phyloP scores from a whole-genome alignment of 192 early-diverging fungal genomes.

The Dissophora ornata region DNA sequence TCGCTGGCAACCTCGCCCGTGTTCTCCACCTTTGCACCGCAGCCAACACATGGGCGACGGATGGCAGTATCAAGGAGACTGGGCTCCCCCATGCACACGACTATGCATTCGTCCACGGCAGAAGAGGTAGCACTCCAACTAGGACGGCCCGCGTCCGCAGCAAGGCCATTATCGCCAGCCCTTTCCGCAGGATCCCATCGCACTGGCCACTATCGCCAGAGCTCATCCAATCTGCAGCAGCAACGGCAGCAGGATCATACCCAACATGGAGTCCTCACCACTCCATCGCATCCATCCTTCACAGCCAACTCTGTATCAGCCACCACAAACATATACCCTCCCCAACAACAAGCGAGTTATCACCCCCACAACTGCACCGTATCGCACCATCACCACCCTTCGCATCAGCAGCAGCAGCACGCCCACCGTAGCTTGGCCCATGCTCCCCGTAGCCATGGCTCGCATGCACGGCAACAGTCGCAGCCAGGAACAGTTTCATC shows the following conservation, averaged over 20 bases:
- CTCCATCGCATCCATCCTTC: not conserved
- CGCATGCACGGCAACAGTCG: constrained; percentile 32
- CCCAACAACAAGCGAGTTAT: constrained; percentile 15
- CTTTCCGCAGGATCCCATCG: not conserved
- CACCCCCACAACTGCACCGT: constrained; percentile 40
- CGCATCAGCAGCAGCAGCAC: constrained; percentile 2
- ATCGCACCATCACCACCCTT: constrained; percentile 22
- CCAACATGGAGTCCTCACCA: constrained; percentile 14
- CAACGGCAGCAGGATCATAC: constrained; percentile 17
- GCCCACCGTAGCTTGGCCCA: not conserved
- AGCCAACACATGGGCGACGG: constrained; percentile 26
- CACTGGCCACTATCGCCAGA: constrained; percentile 26
- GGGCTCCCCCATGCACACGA: constrained; percentile 16
- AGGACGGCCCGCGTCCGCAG: constrained; percentile 3
- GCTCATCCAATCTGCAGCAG: constrained; percentile 29
- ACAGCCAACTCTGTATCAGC: not conserved
- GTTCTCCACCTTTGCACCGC: constrained; percentile 2
- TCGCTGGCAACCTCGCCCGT: constrained; percentile 5
- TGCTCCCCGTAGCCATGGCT: not conserved
- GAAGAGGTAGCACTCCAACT: constrained; percentile 1
- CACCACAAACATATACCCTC: constrained; percentile 18
- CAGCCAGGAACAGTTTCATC: constrained; percentile 32
- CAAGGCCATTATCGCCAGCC: constrained; percentile 1
- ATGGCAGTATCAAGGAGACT: constrained; percentile 36
- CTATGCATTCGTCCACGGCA: not conserved